These are phyloP conservation scores for Pseudofabraea citricarpa DNA, from an alignment of 2,329 filamentous ascomycete species.

Conservation along the genomic window DNA sequence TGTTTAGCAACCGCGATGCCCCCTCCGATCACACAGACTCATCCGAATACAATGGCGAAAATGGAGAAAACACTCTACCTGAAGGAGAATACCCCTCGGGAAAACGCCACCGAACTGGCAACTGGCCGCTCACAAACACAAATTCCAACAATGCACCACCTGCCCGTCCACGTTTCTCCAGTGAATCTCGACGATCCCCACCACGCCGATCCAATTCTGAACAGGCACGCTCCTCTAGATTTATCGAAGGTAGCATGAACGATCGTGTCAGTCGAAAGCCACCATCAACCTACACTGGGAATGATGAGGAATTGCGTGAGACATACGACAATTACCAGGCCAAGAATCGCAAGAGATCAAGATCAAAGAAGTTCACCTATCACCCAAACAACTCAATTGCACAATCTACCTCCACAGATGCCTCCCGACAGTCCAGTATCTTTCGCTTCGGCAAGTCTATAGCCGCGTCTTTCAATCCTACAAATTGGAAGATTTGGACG, in stretches of 20 bases:
- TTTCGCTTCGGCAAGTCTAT: conserved; percentile 51
- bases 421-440: conserved; percentile 38
- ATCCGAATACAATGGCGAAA: conserved; percentile 29
- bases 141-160: conserved; percentile 6
- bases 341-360: conserved; percentile 11
- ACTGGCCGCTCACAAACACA: conserved; percentile 34
- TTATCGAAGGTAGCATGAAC: conserved; percentile 80
- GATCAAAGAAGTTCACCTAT: conserved; percentile 10
- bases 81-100: conserved; percentile 26
- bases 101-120: conserved; percentile 38
- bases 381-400: conserved; percentile 10
- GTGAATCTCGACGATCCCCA: conserved; percentile 19
- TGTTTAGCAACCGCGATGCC: conserved; percentile 25
- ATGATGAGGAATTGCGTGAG: conserved; percentile 16
- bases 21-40: conserved; percentile 6
- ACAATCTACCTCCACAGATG: conserved; percentile 17
- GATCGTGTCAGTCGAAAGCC: conserved; percentile 70
- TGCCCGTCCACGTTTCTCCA: conserved; percentile 10
- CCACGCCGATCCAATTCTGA: conserved; percentile 22
- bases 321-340: conserved; percentile 10
- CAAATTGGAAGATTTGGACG: conserved; percentile 38
- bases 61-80: conserved; percentile 14
- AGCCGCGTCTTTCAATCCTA: conserved; percentile 48
- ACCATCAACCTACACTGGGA: conserved; percentile 21
- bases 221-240: conserved; percentile 55